A percentile compares a stretch with the other conserved stretches of the same genome.
phyloP scores from a whole-genome alignment of 2,329 filamentous ascomycete genomes.

The Microdochium trichocladiopsis region DNA sequence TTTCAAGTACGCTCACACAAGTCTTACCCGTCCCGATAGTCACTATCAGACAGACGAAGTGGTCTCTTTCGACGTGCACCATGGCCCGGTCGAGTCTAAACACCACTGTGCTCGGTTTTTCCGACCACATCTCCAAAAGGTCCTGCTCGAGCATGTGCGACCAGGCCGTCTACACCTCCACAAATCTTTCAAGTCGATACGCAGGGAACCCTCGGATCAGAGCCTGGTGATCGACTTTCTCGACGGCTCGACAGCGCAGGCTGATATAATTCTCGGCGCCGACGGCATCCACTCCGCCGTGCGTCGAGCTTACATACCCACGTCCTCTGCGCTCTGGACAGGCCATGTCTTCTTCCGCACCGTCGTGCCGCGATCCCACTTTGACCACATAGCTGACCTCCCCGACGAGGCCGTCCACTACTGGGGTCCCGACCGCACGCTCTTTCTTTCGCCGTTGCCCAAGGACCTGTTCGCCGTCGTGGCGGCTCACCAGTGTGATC shows the following conservation, averaged over 20 bases:
- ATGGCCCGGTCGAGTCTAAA: neutral
- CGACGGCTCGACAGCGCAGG: slow-evolving; percentile 34
- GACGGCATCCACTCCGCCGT: slow-evolving; percentile 45
- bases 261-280: slow-evolving; percentile 42
- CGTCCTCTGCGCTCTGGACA: slow-evolving; percentile 29
- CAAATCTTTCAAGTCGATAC: neutral
- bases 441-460: slow-evolving; percentile 35
- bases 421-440: slow-evolving; percentile 32
- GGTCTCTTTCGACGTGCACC: slow-evolving; percentile 22
- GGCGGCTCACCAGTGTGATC: slow-evolving; percentile 29
- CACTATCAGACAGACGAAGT: slow-evolving; percentile 36
- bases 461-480: slow-evolving; percentile 33
- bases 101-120: neutral
- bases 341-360: slow-evolving; percentile 36
- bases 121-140: neutral
- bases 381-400: slow-evolving; percentile 28
- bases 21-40: slow-evolving; percentile 9
- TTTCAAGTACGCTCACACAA: neutral
- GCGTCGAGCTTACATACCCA: slow-evolving; percentile 33
- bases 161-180: neutral
- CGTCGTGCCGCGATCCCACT: slow-evolving; percentile 31
- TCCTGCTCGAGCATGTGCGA: neutral
- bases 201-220: slow-evolving; percentile 2
- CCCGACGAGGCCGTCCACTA: slow-evolving; percentile 34
- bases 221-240: slow-evolving; percentile 32